Evolutionary conservation across 257 asterid species (phyloP).

Genomic region (Nicotiana knightiana): DNA sequence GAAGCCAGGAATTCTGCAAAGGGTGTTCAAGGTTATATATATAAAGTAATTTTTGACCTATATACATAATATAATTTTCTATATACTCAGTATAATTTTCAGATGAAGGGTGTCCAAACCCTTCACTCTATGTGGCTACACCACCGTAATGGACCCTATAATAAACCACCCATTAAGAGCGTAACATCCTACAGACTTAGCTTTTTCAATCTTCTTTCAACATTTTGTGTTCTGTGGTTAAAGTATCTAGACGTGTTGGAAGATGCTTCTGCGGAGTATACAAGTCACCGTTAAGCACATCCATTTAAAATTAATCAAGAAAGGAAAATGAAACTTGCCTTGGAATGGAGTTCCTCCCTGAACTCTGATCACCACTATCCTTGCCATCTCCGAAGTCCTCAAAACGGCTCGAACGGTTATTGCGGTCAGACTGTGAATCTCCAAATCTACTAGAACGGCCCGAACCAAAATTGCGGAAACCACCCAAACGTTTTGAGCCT

Average conservation of each 20-base stretch:
- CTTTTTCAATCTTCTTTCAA: background rate
- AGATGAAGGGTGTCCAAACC: too few species aligned
- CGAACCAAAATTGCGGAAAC: conserved; percentile 45
- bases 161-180: background rate
- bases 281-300: background rate
- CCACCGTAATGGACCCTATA: background rate
- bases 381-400: conserved; percentile 30
- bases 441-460: conserved; percentile 46
- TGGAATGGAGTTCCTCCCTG: conserved; percentile 16
- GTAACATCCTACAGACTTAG: background rate
- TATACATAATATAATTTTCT: too few species aligned
- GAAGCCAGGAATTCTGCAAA: too few species aligned
- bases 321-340: conserved; percentile 18
- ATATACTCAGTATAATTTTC: too few species aligned
- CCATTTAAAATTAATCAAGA: background rate
- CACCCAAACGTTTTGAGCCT: conserved; percentile 33
- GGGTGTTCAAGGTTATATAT: too few species aligned
- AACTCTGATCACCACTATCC: conserved; percentile 11
- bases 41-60: too few species aligned
- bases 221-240: background rate
- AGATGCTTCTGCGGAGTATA: background rate
- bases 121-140: too few species aligned
- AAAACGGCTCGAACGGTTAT: conserved; percentile 32
- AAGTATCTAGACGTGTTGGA: background rate
- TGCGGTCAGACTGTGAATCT: conserved; percentile 17